Percentiles rank a stretch among this genome's conserved stretches.
phyloP scores from a whole-genome alignment of 805 yeast genomes.

The Wickerhamomyces chaumierensis region DNA sequence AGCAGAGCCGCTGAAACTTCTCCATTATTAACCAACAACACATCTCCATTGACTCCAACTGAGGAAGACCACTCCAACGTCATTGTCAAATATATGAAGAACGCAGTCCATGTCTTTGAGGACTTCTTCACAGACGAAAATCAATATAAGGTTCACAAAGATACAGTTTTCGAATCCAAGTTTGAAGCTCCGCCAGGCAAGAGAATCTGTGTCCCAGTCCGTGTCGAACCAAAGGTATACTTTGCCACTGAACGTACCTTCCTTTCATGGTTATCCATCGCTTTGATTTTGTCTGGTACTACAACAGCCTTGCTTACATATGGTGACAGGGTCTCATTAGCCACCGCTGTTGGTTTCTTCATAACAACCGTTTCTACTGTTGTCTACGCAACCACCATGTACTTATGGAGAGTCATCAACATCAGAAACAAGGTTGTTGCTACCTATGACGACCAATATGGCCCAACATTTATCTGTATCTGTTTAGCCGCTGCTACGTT shows the following conservation, averaged over 20 bases:
- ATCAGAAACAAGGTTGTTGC: slow-evolving; percentile 77
- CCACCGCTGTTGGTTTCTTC: slow-evolving; percentile 83
- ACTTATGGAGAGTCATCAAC: slow-evolving; percentile 71
- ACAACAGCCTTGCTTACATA: slow-evolving; percentile 79
- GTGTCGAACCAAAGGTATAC: slow-evolving; percentile 98
- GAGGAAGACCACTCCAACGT: background rate
- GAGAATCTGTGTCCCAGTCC: slow-evolving; percentile 80
- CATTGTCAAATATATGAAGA: slow-evolving; percentile 13
- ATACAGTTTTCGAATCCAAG: slow-evolving; percentile 48
- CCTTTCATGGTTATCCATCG: slow-evolving; percentile 86
- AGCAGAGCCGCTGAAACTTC: slow-evolving; percentile 19
- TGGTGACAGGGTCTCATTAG: slow-evolving; percentile 64
- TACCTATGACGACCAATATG: slow-evolving; percentile 76
- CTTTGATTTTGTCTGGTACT: slow-evolving; percentile 78
- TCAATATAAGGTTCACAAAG: slow-evolving; percentile 45
- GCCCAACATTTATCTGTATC: slow-evolving; percentile 75
- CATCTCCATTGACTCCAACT: slow-evolving; percentile 1
- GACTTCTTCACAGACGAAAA: slow-evolving; percentile 40
- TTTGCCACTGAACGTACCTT: slow-evolving; percentile 96
- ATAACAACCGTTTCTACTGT: slow-evolving; percentile 67
- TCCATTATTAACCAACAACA: slow-evolving; percentile 14
- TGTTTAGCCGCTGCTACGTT: slow-evolving; percentile 63
- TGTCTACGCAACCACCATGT: slow-evolving; percentile 58
- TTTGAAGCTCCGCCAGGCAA: slow-evolving; percentile 81
- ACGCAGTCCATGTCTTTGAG: slow-evolving; percentile 19